Evolutionary conservation across 2,329 filamentous ascomycete species (phyloP).

Genomic region (Gyromitra esculenta): DNA sequence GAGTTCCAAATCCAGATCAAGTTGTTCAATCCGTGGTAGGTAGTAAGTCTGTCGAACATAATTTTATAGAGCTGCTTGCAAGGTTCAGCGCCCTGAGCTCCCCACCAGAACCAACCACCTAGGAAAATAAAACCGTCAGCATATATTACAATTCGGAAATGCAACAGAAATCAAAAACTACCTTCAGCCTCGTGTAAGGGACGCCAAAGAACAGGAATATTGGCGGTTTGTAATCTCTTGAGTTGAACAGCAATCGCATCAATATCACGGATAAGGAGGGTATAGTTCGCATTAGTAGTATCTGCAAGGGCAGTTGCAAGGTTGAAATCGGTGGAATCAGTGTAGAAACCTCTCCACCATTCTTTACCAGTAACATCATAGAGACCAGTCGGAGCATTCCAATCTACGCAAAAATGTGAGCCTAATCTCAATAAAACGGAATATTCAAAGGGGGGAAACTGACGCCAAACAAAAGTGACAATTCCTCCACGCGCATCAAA

Average conservation of each 20-base stretch:
- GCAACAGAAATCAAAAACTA: not conserved
- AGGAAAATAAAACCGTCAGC: not conserved
- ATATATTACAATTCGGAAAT: not conserved
- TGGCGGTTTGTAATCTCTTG: constrained; percentile 62
- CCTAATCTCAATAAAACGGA: not conserved
- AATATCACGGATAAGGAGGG: constrained; percentile 64
- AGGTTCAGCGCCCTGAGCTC: constrained; percentile 63
- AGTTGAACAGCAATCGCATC: constrained; percentile 65
- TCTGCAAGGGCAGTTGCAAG: constrained; percentile 62
- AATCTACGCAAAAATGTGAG: constrained; percentile 21
- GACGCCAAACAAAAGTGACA: constrained; percentile 63
- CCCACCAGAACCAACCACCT: constrained; percentile 67
- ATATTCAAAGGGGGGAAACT: not conserved
- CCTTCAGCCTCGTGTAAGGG: constrained; percentile 66
- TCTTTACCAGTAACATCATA: constrained; percentile 63
- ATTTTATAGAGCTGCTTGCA: constrained; percentile 63
- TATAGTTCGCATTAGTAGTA: constrained; percentile 64
- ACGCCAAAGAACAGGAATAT: constrained; percentile 64
- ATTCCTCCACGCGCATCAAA: constrained; percentile 63
- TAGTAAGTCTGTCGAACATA: constrained; percentile 63
- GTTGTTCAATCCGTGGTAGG: constrained; percentile 64
- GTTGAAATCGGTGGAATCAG: constrained; percentile 65
- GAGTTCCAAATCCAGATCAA: constrained; percentile 67
- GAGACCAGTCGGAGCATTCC: constrained; percentile 59
- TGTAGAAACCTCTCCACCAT: constrained; percentile 67